phyloP scores from a whole-genome alignment of 1,284 basidiomycete species.

The Rhodotorula sp. region DNA sequence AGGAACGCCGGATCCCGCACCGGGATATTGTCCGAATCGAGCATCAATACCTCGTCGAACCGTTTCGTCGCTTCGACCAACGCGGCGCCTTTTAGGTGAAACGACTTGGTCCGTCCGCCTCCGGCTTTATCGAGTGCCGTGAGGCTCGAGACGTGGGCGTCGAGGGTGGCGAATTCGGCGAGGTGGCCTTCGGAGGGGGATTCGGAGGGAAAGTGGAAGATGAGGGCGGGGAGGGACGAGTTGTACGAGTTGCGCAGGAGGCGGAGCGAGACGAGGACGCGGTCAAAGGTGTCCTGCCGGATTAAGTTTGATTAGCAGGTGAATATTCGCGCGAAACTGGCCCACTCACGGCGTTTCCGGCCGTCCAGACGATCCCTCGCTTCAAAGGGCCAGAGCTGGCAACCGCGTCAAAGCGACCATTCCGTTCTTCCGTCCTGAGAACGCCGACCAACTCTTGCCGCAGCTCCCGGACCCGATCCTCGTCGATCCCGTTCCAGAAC shows the following conservation, averaged over 20 bases:
- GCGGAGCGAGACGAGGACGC: slow-evolving; percentile 51
- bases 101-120: slow-evolving; percentile 40
- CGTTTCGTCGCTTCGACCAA: slow-evolving; percentile 49
- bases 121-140: slow-evolving; percentile 48
- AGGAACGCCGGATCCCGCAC: slow-evolving; percentile 51
- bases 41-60: slow-evolving; percentile 54
- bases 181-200: slow-evolving; percentile 47
- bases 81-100: slow-evolving; percentile 53
- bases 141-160: slow-evolving; percentile 50
- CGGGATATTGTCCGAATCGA: slow-evolving; percentile 51
- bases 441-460: slow-evolving; percentile 15
- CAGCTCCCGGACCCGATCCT: slow-evolving; percentile 3
- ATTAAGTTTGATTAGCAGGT: too few relatives aligned
- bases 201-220: slow-evolving; percentile 53
- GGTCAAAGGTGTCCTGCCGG: slow-evolving; percentile 52
- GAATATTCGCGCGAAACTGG: too few relatives aligned
- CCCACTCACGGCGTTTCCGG: slow-evolving; percentile 51
- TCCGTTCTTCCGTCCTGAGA: background rate
- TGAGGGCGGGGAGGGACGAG: slow-evolving; percentile 50
- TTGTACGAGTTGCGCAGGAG: slow-evolving; percentile 49
- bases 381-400: background rate
- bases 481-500: slow-evolving; percentile 10
- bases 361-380: slow-evolving; percentile 53
- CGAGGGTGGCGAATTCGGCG: slow-evolving; percentile 47
- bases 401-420: background rate